A percentile compares a stretch with the other conserved stretches of the same genome.
Conservation (phyloP, 495 filamentous ascomycete species). For the Tricharina praecox region DNA sequence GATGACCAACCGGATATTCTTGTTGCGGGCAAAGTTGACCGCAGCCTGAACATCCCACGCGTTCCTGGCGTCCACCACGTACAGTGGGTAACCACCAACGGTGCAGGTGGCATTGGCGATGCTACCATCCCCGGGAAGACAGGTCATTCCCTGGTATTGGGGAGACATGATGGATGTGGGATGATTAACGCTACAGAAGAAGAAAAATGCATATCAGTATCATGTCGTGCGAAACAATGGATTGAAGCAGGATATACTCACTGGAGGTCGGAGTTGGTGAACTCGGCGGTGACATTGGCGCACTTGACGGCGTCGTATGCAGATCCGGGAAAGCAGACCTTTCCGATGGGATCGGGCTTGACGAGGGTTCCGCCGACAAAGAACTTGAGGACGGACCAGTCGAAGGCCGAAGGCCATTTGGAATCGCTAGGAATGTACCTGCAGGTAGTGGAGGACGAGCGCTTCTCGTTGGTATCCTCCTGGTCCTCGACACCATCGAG, state of each 20-base stretch:
- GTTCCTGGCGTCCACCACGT: constrained; percentile 41
- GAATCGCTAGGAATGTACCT: constrained; percentile 34
- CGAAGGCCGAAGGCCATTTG: constrained; percentile 31
- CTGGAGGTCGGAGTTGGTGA: constrained; percentile 15
- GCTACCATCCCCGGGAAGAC: constrained; percentile 27
- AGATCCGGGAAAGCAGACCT: constrained; percentile 36
- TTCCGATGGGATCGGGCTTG: constrained; percentile 35
- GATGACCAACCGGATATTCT: constrained; percentile 41
- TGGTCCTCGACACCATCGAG: not conserved
- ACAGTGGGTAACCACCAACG: constrained; percentile 40
- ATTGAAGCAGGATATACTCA: not conserved
- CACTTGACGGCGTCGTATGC: constrained; percentile 33
- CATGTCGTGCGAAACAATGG: no score
- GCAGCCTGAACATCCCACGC: constrained; percentile 40
- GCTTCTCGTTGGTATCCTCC: not conserved
- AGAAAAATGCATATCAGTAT: no score
- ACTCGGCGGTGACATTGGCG: constrained; percentile 8
- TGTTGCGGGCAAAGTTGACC: constrained; percentile 45
- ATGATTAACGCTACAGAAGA: constrained; percentile 26
- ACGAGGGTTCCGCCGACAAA: constrained; percentile 34
- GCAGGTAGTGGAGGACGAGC: constrained; percentile 23
- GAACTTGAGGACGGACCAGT: constrained; percentile 34
- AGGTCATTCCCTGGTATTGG: constrained; percentile 30
- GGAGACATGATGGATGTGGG: constrained; percentile 34
- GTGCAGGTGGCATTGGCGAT: constrained; percentile 30